phyloP scores from a whole-genome alignment of 2,329 filamentous ascomycete genomes.

The Aspergillus calidoustus region DNA sequence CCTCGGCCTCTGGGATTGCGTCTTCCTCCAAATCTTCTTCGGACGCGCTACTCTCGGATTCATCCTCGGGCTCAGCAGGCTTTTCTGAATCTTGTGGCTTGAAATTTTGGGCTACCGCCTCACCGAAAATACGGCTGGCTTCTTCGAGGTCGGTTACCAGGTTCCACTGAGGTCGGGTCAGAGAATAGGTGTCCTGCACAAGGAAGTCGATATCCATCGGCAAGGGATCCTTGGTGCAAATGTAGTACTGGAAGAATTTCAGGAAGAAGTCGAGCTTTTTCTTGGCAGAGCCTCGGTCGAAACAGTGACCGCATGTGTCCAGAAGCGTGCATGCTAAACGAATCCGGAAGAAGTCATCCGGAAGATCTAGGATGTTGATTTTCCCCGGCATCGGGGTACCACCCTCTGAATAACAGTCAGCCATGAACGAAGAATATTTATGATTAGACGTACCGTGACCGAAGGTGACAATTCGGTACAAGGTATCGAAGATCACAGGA shows the following conservation, averaged over 20 bases:
- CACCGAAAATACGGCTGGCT: constrained; percentile 79
- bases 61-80: constrained; percentile 71
- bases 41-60: constrained; percentile 70
- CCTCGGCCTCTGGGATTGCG: constrained; percentile 57
- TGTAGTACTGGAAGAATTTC: constrained; percentile 96
- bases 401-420: constrained; percentile 53
- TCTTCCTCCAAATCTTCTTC: constrained; percentile 76
- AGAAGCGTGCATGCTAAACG: constrained; percentile 86
- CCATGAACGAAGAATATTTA: background rate
- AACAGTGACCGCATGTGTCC: constrained; percentile 95
- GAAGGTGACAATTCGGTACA: constrained; percentile 94
- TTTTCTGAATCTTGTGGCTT: constrained; percentile 76
- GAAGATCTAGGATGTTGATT: constrained; percentile 78
- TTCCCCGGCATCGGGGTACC: constrained; percentile 81
- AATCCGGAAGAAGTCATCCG: constrained; percentile 95
- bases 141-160: constrained; percentile 79
- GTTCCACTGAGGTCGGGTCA: constrained; percentile 92
- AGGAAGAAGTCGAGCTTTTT: constrained; percentile 99
- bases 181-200: constrained; percentile 85
- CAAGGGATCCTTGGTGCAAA: constrained; percentile 83
- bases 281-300: constrained; percentile 87
- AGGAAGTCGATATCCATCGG: constrained; percentile 99
- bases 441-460: constrained; percentile 67
- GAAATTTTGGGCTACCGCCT: constrained; percentile 89
- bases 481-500: constrained; percentile 88